A percentile compares a stretch with the other conserved stretches of the same genome.
These are phyloP conservation scores for Cyberlindnera petersonii DNA, from an alignment of 805 yeast genomes.

Conservation along the genomic window DNA sequence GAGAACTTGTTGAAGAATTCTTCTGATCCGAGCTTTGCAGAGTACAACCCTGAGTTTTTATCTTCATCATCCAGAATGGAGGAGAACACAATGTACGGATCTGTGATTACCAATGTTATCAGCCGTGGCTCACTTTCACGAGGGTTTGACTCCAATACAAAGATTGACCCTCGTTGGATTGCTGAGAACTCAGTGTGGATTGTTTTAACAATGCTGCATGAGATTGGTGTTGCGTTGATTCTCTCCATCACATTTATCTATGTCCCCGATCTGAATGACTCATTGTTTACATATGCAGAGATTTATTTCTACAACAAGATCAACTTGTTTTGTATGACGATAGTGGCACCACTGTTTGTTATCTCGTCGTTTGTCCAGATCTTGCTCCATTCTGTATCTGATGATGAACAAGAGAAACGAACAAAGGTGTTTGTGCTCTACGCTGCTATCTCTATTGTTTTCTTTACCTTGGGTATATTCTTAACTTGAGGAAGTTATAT, in stretches of 20 bases:
- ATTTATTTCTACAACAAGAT: conserved; percentile 33
- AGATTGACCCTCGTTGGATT: conserved; percentile 13
- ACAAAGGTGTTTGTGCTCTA: conserved; percentile 3
- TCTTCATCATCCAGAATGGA: too few relatives aligned
- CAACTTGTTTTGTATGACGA: conserved; percentile 26
- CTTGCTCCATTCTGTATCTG: conserved; percentile 11
- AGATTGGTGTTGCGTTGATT: conserved; percentile 33
- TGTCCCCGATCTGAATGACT: conserved; percentile 33
- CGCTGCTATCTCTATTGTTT: conserved; percentile 13
- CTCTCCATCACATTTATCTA: conserved; percentile 39
- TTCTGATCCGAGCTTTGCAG: conserved; percentile 7
- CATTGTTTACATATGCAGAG: conserved; percentile 29
- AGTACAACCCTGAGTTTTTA: too few relatives aligned
- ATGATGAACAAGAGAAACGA: conserved; percentile 6
- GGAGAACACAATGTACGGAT: conserved; percentile 5
- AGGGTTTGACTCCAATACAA: background rate
- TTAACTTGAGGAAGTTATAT: too few relatives aligned
- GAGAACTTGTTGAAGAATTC: conserved; percentile 7
- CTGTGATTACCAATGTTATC: conserved; percentile 14
- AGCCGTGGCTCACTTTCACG: conserved; percentile 12
- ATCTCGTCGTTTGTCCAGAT: conserved; percentile 14
- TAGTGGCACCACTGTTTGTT: conserved; percentile 31
- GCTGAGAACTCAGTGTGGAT: conserved; percentile 18
- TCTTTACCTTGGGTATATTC: conserved; percentile 24
- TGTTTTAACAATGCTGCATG: conserved; percentile 17